Evolutionary conservation across 2,329 filamentous ascomycete genomes (phyloP).

Genomic region (Albifimbria verrucaria): DNA sequence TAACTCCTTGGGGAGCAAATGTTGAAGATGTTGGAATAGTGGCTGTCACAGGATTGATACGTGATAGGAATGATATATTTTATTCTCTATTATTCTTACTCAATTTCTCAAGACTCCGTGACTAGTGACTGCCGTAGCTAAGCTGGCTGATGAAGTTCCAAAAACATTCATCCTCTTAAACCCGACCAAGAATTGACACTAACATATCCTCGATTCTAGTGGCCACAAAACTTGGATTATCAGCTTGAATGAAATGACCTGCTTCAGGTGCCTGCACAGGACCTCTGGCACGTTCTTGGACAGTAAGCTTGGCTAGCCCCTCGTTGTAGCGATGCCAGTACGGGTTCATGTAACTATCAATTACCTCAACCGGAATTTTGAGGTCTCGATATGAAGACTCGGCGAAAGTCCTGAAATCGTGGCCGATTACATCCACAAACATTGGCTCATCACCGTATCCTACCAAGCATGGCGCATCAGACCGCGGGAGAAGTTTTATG

Average conservation of each 20-base stretch:
- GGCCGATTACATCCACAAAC: slow-evolving; percentile 19
- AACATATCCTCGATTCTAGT: too few species aligned
- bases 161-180: too few species aligned
- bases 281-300: slow-evolving; percentile 29
- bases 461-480: slow-evolving; percentile 10
- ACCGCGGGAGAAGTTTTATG: slow-evolving; percentile 11
- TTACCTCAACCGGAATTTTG: slow-evolving; percentile 22
- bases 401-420: slow-evolving; percentile 17
- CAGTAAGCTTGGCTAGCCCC: slow-evolving; percentile 42
- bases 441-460: neutral
- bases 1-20: neutral
- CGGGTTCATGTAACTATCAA: slow-evolving; percentile 49
- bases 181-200: too few species aligned
- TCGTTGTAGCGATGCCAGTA: slow-evolving; percentile 53
- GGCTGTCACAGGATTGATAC: too few species aligned
- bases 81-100: too few species aligned
- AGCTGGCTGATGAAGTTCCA: too few species aligned
- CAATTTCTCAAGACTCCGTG: too few species aligned
- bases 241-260: slow-evolving; percentile 42
- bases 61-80: too few species aligned
- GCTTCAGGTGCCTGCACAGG: slow-evolving; percentile 12
- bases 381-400: slow-evolving; percentile 4
- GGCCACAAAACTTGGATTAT: slow-evolving; percentile 45
- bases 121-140: too few species aligned
- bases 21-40: neutral